Percentiles rank a stretch among this genome's conserved stretches.
These are phyloP conservation scores for Magnusiomyces paraingens DNA, from an alignment of 1,139 yeast genomes.

Conservation along the genomic window DNA sequence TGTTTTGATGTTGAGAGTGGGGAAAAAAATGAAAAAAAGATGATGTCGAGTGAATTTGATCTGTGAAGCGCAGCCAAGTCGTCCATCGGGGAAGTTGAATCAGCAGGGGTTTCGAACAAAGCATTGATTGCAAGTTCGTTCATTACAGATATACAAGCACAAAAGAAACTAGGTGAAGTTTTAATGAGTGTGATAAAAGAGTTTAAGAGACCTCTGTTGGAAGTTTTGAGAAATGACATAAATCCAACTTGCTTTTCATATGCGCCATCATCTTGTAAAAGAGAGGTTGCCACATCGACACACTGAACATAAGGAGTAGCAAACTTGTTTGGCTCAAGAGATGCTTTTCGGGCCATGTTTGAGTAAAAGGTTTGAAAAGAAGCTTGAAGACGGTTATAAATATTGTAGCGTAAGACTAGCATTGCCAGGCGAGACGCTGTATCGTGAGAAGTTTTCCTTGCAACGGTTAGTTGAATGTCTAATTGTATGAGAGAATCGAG, in stretches of 20 bases:
- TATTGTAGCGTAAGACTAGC: slow-evolving; percentile 22
- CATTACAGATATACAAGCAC: slow-evolving; percentile 29
- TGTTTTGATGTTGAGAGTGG: slow-evolving; percentile 22
- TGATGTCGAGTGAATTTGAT: slow-evolving; percentile 29
- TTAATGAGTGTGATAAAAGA: slow-evolving; percentile 32
- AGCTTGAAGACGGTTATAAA: slow-evolving; percentile 23
- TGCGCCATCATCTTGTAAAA: slow-evolving; percentile 21
- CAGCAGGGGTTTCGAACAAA: slow-evolving; percentile 20
- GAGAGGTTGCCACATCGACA: slow-evolving; percentile 22
- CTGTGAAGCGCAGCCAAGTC: slow-evolving; percentile 26
- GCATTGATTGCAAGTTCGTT: slow-evolving; percentile 22
- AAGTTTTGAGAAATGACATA: slow-evolving; percentile 20
- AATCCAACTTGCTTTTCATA: slow-evolving; percentile 18
- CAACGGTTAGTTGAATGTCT: slow-evolving; percentile 19
- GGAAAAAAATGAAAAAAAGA: slow-evolving; percentile 31
- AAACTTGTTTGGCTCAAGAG: slow-evolving; percentile 23
- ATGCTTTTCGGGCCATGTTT: slow-evolving; percentile 17
- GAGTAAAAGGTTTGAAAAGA: slow-evolving; percentile 20
- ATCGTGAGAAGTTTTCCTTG: slow-evolving; percentile 17
- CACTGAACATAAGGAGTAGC: slow-evolving; percentile 24
- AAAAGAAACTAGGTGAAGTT: slow-evolving; percentile 33
- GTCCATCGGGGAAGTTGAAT: slow-evolving; percentile 20
- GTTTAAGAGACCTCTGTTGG: slow-evolving; percentile 28
- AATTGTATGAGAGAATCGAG: slow-evolving; percentile 22
- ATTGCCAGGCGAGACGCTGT: slow-evolving; percentile 23